Evolutionary conservation across 2,329 filamentous ascomycete genomes (phyloP).

Genomic region (Ophiosphaerella herpotricha): DNA sequence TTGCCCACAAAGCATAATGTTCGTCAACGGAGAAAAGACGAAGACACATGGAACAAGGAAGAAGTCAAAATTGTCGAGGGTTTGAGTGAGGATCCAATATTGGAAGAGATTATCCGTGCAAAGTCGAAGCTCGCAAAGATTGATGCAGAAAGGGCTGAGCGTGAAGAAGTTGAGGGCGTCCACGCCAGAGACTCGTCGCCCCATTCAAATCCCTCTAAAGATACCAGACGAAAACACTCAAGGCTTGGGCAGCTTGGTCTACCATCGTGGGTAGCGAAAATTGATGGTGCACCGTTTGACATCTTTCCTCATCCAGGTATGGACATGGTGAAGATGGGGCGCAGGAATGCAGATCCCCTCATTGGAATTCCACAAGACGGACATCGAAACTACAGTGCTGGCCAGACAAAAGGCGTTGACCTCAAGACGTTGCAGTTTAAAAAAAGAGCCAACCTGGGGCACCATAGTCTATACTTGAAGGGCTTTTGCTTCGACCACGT

Average conservation of each 20-base stretch:
- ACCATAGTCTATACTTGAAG: constrained; percentile 36
- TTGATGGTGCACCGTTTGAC: constrained; percentile 7
- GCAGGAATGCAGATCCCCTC: constrained; percentile 25
- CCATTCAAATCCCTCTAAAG: not conserved
- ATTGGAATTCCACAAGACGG: constrained; percentile 16
- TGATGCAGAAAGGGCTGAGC: not conserved
- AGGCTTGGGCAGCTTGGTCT: constrained; percentile 1
- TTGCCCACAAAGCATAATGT: no score
- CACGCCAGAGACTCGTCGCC: not conserved
- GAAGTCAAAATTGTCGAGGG: not conserved
- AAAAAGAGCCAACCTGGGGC: not conserved
- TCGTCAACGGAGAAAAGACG: not conserved
- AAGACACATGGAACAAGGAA: not conserved
- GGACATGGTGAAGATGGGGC: constrained; percentile 7
- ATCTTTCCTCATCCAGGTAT: constrained; percentile 5
- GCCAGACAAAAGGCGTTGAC: constrained; percentile 5
- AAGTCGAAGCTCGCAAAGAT: not conserved
- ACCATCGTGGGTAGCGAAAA: constrained; percentile 18
- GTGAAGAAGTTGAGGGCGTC: not conserved
- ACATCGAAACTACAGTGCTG: constrained; percentile 14
- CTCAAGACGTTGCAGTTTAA: constrained; percentile 2
- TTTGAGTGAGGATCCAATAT: not conserved
- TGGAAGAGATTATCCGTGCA: not conserved
- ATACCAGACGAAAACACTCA: not conserved
- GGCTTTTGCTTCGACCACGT: constrained; percentile 36